Percentiles rank a stretch among this genome's conserved stretches.
Evolutionary conservation across 2,329 filamentous ascomycete species (phyloP).

Genomic region (Verticillium klebahnii): DNA sequence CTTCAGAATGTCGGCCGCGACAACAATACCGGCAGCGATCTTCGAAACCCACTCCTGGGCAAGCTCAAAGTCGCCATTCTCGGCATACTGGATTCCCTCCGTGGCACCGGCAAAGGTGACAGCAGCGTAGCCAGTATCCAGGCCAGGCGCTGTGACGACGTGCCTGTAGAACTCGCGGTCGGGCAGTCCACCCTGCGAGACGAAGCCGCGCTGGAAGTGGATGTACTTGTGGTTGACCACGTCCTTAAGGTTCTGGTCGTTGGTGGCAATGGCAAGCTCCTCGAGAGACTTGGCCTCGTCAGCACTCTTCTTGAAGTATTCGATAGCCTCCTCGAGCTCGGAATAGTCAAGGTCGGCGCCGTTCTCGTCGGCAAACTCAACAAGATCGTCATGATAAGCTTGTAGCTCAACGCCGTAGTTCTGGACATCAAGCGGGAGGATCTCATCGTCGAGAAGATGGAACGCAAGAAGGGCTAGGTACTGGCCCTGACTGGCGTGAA

Average conservation of each 20-base stretch:
- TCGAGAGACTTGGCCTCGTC: slow-evolving; percentile 27
- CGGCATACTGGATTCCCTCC: slow-evolving; percentile 57
- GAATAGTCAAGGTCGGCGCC: slow-evolving; percentile 30
- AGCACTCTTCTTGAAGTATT: slow-evolving; percentile 26
- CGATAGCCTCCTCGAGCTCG: slow-evolving; percentile 31
- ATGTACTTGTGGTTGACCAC: slow-evolving; percentile 41
- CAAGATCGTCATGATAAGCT: slow-evolving; percentile 31
- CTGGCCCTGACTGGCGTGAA: slow-evolving; percentile 54
- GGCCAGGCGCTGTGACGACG: slow-evolving; percentile 40
- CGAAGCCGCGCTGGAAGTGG: slow-evolving; percentile 43
- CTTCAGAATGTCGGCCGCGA: slow-evolving; percentile 29
- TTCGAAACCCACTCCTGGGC: slow-evolving; percentile 30
- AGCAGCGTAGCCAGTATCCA: slow-evolving; percentile 40
- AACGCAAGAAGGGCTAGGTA: slow-evolving; percentile 34
- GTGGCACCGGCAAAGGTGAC: slow-evolving; percentile 54
- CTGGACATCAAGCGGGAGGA: slow-evolving; percentile 33
- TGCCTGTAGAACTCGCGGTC: slow-evolving; percentile 40
- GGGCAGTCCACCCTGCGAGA: slow-evolving; percentile 41
- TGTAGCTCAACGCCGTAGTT: slow-evolving; percentile 35
- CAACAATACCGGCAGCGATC: slow-evolving; percentile 27
- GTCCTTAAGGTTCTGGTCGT: slow-evolving; percentile 24
- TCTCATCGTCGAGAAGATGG: slow-evolving; percentile 30
- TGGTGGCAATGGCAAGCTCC: slow-evolving; percentile 19
- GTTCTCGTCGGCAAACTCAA: slow-evolving; percentile 24
- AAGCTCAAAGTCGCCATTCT: slow-evolving; percentile 28